Conservation (phyloP, 352 stramenopile species). For the Pythium brassicae region DNA sequence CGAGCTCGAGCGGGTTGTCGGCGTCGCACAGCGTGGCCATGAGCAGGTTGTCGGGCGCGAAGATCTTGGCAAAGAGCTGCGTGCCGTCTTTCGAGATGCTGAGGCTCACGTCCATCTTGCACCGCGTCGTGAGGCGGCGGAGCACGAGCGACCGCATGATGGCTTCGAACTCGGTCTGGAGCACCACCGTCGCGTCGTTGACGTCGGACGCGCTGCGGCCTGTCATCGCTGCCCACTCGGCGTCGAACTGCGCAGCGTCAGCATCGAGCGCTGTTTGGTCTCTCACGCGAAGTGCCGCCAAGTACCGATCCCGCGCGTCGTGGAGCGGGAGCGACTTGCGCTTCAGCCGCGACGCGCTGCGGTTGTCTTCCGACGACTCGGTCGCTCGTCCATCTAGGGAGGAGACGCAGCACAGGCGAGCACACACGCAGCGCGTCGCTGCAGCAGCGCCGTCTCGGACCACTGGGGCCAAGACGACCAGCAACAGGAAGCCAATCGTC, state of each 20-base stretch:
- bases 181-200: conserved; percentile 12
- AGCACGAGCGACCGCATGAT: conserved; percentile 56
- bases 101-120: conserved; percentile 58
- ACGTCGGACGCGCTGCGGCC: conserved; percentile 1
- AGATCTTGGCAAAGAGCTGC: conserved; percentile 41
- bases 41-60: conserved; percentile 59
- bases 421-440: conserved; percentile 1
- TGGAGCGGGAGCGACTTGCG: conserved; percentile 13
- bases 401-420: neutral
- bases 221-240: conserved; percentile 20
- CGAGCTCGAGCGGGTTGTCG: conserved; percentile 50
- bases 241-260: conserved; percentile 19
- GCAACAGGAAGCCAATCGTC: conserved; percentile 10
- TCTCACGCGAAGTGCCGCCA: conserved; percentile 13
- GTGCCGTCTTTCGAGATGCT: conserved; percentile 45
- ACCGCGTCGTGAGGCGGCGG: conserved; percentile 35
- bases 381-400: neutral
- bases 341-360: neutral
- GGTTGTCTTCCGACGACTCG: neutral
- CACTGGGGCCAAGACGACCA: conserved; percentile 15
- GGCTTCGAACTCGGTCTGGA: conserved; percentile 49
- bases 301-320: conserved; percentile 19
- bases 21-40: conserved; percentile 49
- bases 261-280: conserved; percentile 8
- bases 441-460: conserved; percentile 1